Base-by-base conservation (phyloP, 148 eudicot species). In the Vaccinium darrowii region DNA sequence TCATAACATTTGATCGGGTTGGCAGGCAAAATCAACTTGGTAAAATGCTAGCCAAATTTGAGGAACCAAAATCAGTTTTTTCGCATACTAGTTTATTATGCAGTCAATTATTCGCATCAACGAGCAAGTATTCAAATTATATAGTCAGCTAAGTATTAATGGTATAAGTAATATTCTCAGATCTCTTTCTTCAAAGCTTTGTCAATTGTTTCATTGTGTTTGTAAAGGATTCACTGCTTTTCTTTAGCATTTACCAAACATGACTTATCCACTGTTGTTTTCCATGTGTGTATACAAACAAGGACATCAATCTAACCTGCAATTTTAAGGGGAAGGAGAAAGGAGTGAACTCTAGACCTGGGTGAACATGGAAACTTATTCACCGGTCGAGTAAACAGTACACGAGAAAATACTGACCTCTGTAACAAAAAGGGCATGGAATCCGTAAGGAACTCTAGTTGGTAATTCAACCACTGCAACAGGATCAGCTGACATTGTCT, bases 401-500 rank as follows among this genome's bases (percentile, higher is more conserved):
- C 12, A 52, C 4, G 54, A 52, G 54, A 7, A 36, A 69, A 57
- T 21, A 89, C 94, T 72, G 67, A 95, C 98, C 98, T 95, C 98
- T 18, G 95, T 93, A 1, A 95, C 93, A 81, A 96, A 96, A 92
- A 94, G 89, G 81, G 98, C 98, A 87, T 96, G 98, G 88, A 96
- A 96, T 58, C 98, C 98, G 77, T 93, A 94, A 7, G 98, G 98
- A 89, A 96, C 98, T 87, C 98, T 92, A 7, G 84, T 82, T 2
- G 98, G 98, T 67, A 96, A 90, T 82, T 93, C 96, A 76, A 94
- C 94, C 60, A 96, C 92, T 10, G 98, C 98, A 83, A 96, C 96
- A 36, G 98, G 95, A 87, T 96, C 98, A 80, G 94, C 84, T 72
- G 98, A 93, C 98, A 96, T 94, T 76, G 96, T 94, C 82, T 92